Conservation (phyloP, 352 stramenopile genomes). For the Phytopythium helicoides region DNA sequence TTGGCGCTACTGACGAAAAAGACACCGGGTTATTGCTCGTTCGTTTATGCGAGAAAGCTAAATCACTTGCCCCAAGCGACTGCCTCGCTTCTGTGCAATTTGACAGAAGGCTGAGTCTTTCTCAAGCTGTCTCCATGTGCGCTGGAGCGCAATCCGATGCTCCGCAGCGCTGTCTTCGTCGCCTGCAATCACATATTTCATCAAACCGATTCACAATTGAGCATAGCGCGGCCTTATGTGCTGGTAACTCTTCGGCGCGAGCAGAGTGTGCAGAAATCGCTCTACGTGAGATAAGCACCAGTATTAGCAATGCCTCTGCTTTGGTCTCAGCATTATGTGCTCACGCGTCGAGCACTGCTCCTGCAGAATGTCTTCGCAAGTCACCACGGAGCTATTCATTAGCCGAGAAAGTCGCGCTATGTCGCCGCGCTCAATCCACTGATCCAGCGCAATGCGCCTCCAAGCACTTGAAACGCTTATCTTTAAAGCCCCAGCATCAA, state of each 20-base stretch:
- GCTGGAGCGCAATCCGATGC: constrained; percentile 14
- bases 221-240: constrained; percentile 10
- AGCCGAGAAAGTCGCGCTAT: constrained; percentile 35
- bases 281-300: not conserved
- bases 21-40: constrained; percentile 12
- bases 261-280: constrained; percentile 19
- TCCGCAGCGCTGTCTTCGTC: constrained; percentile 19
- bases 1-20: not conserved
- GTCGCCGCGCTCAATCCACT: constrained; percentile 27
- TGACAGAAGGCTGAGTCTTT: constrained; percentile 16
- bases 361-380: constrained; percentile 32
- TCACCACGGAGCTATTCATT: constrained; percentile 34
- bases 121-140: constrained; percentile 26
- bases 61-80: constrained; percentile 24
- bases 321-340: constrained; percentile 20
- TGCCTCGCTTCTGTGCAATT: constrained; percentile 30
- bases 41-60: constrained; percentile 25
- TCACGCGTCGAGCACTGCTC: constrained; percentile 19
- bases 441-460: constrained; percentile 34
- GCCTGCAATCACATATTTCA: not conserved
- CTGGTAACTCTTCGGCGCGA: not conserved
- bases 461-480: constrained; percentile 16
- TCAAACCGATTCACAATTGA: not conserved
- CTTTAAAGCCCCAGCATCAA: constrained; percentile 10
- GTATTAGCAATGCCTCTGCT: not conserved